phyloP scores from a whole-genome alignment of 495 filamentous ascomycete genomes.

The Bathelium albidoporum region DNA sequence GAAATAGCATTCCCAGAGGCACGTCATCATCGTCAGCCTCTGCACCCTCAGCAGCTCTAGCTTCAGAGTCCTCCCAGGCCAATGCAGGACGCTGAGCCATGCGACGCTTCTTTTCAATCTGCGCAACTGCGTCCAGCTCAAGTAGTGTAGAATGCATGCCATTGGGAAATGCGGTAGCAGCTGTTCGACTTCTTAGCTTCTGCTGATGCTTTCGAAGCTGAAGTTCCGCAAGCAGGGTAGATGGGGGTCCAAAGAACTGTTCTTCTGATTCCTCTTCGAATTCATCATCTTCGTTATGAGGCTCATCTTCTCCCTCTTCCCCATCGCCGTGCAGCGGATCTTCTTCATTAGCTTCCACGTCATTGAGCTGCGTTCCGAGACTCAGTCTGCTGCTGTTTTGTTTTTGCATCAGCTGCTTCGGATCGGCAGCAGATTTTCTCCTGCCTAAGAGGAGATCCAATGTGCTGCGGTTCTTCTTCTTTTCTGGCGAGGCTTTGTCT shows the following conservation, averaged over 20 bases:
- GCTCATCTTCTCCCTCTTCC: conserved; percentile 36
- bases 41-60: conserved; percentile 34
- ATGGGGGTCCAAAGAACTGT: conserved; percentile 57
- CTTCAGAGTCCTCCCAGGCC: conserved; percentile 73
- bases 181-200: conserved; percentile 61
- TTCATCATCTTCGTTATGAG: conserved; percentile 22
- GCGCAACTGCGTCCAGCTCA: conserved; percentile 81
- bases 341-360: background rate
- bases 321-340: conserved; percentile 28
- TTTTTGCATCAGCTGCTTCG: conserved; percentile 10
- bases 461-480: conserved; percentile 20
- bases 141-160: conserved; percentile 84
- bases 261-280: conserved; percentile 27
- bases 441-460: conserved; percentile 20
- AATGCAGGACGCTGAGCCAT: conserved; percentile 66
- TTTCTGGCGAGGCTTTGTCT: conserved; percentile 15
- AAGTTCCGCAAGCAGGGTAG: conserved; percentile 84
- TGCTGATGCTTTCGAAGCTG: conserved; percentile 80
- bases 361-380: conserved; percentile 17
- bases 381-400: conserved; percentile 7
- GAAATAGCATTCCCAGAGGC: conserved; percentile 72
- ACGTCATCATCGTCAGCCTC: conserved; percentile 65
- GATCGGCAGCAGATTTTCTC: background rate
- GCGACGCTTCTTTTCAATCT: conserved; percentile 68
- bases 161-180: conserved; percentile 53